These are phyloP conservation scores for Anacardium occidentale DNA, from an alignment of 345 rosid genomes.

Conservation along the genomic window DNA sequence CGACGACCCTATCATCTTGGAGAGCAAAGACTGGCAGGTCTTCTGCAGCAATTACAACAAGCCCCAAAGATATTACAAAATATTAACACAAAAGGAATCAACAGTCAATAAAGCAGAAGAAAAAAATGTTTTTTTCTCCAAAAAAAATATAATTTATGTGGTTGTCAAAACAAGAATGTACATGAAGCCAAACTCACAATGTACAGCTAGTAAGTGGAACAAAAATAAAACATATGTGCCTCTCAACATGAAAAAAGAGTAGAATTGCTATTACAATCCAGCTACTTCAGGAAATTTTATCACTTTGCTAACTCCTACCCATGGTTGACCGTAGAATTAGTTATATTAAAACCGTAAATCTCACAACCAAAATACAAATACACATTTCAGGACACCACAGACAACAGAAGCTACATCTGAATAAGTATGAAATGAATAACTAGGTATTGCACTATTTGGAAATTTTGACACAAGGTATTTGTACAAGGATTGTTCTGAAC, in stretches of 20 bases:
- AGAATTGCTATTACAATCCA: not conserved
- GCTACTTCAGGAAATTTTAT: not conserved
- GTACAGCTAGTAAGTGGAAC: too few relatives aligned
- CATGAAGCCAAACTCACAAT: too few relatives aligned
- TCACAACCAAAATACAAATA: not conserved
- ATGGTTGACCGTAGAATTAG: not conserved
- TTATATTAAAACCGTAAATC: not conserved
- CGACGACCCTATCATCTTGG: conserved; percentile 97
- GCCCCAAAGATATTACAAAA: not conserved
- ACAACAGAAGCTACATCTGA: not conserved
- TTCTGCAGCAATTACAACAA: conserved; percentile 51
- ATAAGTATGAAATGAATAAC: not conserved
- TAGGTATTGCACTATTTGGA: not conserved
- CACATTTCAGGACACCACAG: not conserved
- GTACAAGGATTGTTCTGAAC: not conserved
- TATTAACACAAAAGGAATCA: conserved; percentile 2
- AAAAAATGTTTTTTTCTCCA: not conserved
- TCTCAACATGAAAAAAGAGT: not conserved
- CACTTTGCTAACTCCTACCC: not conserved
- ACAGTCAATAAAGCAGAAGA: conserved; percentile 6
- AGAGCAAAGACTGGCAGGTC: conserved; percentile 93
- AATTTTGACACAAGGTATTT: too few relatives aligned
- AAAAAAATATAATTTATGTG: not conserved
- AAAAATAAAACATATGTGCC: not conserved
- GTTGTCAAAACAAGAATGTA: conserved; percentile 5